Evolutionary conservation across 2,329 filamentous ascomycete genomes (phyloP), one percentile per base, ranked within the genome.

Genomic region (Daldinia eschscholtzii): DNA sequence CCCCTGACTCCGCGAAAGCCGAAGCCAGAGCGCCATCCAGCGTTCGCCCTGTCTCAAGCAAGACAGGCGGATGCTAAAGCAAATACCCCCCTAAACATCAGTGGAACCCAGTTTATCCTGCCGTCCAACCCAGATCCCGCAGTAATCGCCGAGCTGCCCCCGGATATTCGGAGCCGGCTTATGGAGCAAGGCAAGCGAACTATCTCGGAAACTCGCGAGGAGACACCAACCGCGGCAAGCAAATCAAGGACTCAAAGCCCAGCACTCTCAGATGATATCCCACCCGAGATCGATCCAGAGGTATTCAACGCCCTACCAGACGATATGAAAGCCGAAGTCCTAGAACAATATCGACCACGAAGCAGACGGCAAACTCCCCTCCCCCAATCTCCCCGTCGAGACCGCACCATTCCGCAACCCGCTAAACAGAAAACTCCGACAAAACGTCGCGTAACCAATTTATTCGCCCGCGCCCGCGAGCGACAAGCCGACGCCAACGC

Each of bases 61-160:
- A 84, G 81, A 64, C 81, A 84, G 42, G 82, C 79, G 63, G 80
- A 92, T 77, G 66, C 82, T 71, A 82, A 88, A 80, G 82, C 91
- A 23, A 91, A 86, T 69, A 88, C 87, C 6, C 90, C 90, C 1
- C 82, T 97, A 23, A 97, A 98, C 75, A 87, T 93, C 2, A 84
- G 89, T 2, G 93, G 95, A 1, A 97, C 95, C 0, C 96, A 99
- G 75, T 99, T 99, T 75, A 88, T 98, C 53, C 85, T 99, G 73
- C 96, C 96, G 0, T 88, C 88, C 0, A 93, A 97, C 72, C 87
- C 92, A 1, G 96, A 99, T 76, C 90, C 91, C 0, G 84, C 86
- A n/a, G 91, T 97, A 0, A 81, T 98, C 3, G 92, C 92, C 1
- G 94, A 97, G 75, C 84, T 99, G 3, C 95, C 95, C 0, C 85